phyloP scores from a whole-genome alignment of 331 rosid species.

The Dryas integrifolia region DNA sequence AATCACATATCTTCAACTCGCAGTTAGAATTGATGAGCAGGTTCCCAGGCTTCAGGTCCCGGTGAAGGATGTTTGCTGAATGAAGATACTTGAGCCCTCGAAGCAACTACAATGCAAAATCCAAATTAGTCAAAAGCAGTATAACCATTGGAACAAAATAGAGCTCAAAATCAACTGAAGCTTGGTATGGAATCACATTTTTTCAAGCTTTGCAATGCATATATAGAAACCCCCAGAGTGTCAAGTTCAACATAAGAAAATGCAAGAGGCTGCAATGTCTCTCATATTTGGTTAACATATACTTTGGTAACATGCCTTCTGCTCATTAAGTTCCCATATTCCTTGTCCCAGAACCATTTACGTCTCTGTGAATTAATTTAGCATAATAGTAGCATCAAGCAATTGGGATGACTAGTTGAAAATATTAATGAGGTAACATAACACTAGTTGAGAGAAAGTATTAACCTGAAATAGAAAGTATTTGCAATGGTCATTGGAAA shows the following conservation, averaged over 20 bases:
- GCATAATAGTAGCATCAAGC: background rate
- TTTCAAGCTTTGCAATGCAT: background rate
- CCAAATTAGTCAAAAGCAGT: conserved; percentile 13
- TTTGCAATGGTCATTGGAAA: conserved; percentile 50
- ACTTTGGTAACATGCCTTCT: background rate
- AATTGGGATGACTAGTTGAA: conserved; percentile 8
- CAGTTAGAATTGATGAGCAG: conserved; percentile 55
- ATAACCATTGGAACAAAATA: background rate
- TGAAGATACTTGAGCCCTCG: conserved; percentile 56
- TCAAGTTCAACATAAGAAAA: background rate
- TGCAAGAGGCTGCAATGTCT: background rate
- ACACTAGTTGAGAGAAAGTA: background rate
- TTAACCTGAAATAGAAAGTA: conserved; percentile 52
- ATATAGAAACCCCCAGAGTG: background rate
- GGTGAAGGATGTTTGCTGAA: conserved; percentile 54
- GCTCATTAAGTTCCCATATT: background rate
- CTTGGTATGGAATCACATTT: background rate
- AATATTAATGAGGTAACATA: background rate
- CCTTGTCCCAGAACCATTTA: background rate
- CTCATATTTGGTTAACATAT: background rate
- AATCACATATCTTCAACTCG: conserved; percentile 52
- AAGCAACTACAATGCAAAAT: conserved; percentile 34
- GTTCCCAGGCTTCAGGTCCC: conserved; percentile 59
- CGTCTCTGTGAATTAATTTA: background rate
- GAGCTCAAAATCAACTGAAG: background rate